Evolutionary conservation across 257 asterid species (phyloP), one percentile per base, ranked within the genome.

Genomic region (Solanum etuberosum): DNA sequence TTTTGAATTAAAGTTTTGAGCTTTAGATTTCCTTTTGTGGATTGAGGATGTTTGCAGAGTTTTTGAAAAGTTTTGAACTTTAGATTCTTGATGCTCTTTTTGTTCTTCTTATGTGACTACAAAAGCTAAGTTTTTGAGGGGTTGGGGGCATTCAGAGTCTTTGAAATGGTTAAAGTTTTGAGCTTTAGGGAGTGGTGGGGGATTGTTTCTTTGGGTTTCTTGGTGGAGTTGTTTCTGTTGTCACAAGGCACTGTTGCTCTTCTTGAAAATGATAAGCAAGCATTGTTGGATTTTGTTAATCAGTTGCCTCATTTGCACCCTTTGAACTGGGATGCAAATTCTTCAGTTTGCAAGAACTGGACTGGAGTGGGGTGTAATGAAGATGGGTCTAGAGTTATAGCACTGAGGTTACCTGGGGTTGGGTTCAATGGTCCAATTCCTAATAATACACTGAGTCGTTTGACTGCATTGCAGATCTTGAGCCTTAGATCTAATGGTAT

Each of bases 401-500:
- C 94, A 59, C 67, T 96, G 9, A 88, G 98, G 88, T 88, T 96
- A 63, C 99, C 98, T n/a, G 98, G 98, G 70, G 91, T 95, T 21
- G 98, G 99, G 9, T 92, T 96, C 87, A 93, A 90, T 73, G 99
- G 99, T 51, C 94, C 97, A 18, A 91, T 96, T 86, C 99, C 99
- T 7, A 31, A 31, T 14, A 90, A 93, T 78, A 93, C 98, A 1
- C 86, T 95, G 32, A 88, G 95, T 92, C 92, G 98, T 5, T 90
- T 96, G 70, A 91, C 98, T n/a, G 96, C 95, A 51, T 89, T 96
- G 93, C 97, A 95, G 94, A 94, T 97, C 94, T 90, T 97, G 95
- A 95, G 99, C 93, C 99, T 97, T 87, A 95, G 99, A 92, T 93
- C 99, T 87, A 97, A 96, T 89, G 94, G 92, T 88, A 94, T 97